phyloP scores from a whole-genome alignment of 345 rosid species.

The Linum tenue region DNA sequence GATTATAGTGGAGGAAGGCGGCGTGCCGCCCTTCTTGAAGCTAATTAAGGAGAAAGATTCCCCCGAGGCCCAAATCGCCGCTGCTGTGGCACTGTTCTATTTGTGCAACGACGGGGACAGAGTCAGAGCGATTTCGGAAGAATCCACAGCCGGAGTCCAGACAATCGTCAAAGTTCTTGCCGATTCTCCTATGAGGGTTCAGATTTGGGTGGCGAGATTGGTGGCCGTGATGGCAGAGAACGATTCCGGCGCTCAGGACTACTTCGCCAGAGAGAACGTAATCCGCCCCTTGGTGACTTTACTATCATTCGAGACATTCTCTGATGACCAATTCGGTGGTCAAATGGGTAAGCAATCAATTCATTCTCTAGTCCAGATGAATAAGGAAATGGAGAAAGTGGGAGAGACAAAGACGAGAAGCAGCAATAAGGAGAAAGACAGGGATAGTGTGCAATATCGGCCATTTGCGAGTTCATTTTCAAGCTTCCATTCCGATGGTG shows the following conservation, averaged over 20 bases:
- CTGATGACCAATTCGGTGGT: conserved; percentile 17
- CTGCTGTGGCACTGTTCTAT: conserved; percentile 31
- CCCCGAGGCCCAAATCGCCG: conserved; percentile 43
- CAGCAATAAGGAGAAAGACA: too few relatives aligned
- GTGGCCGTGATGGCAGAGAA: conserved; percentile 45
- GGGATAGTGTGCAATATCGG: too few relatives aligned
- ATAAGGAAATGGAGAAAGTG: conserved; percentile 25
- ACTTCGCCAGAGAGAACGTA: conserved; percentile 38
- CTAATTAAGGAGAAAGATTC: conserved; percentile 42
- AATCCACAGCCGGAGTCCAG: conserved; percentile 27
- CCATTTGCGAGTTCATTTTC: background rate
- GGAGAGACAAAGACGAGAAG: background rate
- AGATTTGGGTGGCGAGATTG: conserved; percentile 38
- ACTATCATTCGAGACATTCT: conserved; percentile 29
- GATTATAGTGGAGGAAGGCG: conserved; percentile 56
- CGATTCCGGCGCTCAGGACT: conserved; percentile 35
- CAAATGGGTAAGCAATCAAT: conserved; percentile 29
- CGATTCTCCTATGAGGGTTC: conserved; percentile 42
- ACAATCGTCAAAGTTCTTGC: conserved; percentile 37
- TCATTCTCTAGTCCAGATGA: conserved; percentile 46
- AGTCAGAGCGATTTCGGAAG: conserved; percentile 26
- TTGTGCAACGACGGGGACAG: conserved; percentile 30
- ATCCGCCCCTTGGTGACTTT: conserved; percentile 37
- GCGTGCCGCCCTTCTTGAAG: conserved; percentile 38
- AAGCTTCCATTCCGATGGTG: conserved; percentile 25